Conservation (phyloP, 805 yeast genomes). For the Metschnikowia reukaufii region DNA sequence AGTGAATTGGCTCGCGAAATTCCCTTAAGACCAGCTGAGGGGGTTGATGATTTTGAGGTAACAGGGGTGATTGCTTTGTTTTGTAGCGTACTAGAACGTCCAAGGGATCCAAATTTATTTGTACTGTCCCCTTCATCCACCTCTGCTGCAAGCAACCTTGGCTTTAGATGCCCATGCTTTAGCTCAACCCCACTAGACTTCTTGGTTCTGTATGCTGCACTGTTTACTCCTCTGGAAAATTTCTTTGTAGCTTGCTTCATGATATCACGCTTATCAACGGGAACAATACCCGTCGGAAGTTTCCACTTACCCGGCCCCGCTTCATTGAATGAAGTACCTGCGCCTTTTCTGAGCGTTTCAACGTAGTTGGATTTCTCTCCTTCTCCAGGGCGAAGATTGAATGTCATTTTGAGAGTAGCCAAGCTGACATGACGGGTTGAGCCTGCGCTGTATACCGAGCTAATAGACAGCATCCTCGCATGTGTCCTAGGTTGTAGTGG, state of each 20-base stretch:
- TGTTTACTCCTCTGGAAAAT: conserved; percentile 14
- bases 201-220: conserved; percentile 18
- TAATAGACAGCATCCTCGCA: conserved; percentile 27
- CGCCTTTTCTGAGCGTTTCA: conserved; percentile 38
- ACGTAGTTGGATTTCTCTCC: conserved; percentile 56
- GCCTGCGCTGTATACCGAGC: conserved; percentile 34
- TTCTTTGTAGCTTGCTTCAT: conserved; percentile 21
- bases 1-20: conserved; percentile 31
- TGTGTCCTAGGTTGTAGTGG: conserved; percentile 7
- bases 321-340: conserved; percentile 51
- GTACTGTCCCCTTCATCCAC: conserved; percentile 51
- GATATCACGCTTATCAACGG: conserved; percentile 36
- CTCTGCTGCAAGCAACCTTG: conserved; percentile 71
- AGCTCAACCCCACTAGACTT: conserved; percentile 51
- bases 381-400: conserved; percentile 44
- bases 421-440: conserved; percentile 39
- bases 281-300: conserved; percentile 56
- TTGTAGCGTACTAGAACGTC: conserved; percentile 11
- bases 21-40: conserved; percentile 9
- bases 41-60: conserved; percentile 17
- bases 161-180: conserved; percentile 62
- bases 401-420: conserved; percentile 36
- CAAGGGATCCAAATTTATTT: conserved; percentile 16
- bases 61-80: conserved; percentile 14
- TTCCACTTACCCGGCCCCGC: conserved; percentile 48